Evolutionary conservation across 2,329 filamentous ascomycete genomes (phyloP), one percentile per base, ranked within the genome.

Genomic region (Exserohilum turcica): DNA sequence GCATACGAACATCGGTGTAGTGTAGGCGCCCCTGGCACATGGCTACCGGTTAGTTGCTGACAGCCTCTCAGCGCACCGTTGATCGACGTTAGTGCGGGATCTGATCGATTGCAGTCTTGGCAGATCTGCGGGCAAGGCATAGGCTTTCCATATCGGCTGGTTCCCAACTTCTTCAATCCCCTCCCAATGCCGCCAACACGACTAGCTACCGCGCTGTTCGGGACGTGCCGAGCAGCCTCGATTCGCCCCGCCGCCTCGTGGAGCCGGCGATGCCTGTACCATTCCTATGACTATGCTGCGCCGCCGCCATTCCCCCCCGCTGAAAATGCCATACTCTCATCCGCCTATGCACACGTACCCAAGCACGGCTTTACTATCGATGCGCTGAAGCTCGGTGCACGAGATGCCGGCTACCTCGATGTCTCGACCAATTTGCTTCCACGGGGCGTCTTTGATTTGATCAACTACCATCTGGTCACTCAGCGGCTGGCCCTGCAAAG

Each of bases 351-450:
- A 27, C 89, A 96, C 73, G 86, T 97, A 8, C 91, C 92, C 15
- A 74, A 82, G 44, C 84, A 91, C 72, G 94, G 94, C 71, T 99
- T 97, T 81, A 90, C 91, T 0, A 78, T 81, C 43, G 80, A 84
- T 16, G 81, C 92, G 0, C 82, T 99, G 8, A 83, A 84, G 37
- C 83, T 89, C 18, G 94, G 93, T 56, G 91, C 91, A 56, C 86
- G 86, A 67, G 91, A 96, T 67, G 86, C 87, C 15, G 92, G 92
- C 38, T 96, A 93, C 73, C 86, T 91, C 46, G 90, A 94, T 70
- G 91, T 93, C 53, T 92, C 90, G 54, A 86, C 90, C 8, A 92
- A 91, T 68, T 79, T 97, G 16, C 86, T 99, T 50, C 86, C 91
- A 1, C 82, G 87, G 36, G 91, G 90, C 6, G 84, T 87, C 18